Conservation (phyloP, 805 yeast genomes). For the Torulaspora delbrueckii region DNA sequence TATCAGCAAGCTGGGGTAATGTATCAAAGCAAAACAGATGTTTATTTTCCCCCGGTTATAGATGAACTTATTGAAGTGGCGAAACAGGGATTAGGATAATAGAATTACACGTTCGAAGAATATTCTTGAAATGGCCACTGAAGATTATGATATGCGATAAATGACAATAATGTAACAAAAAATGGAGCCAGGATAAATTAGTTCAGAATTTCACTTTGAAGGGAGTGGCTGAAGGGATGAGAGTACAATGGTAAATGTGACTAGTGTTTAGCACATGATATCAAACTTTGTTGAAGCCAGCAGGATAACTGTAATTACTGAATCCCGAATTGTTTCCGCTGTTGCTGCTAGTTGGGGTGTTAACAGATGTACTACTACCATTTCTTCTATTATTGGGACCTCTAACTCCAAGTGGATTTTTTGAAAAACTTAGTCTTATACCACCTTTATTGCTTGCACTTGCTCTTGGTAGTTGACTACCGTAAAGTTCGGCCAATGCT, state of each 20-base stretch:
- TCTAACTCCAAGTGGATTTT: slow-evolving; percentile 95
- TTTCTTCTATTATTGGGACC: slow-evolving; percentile 53
- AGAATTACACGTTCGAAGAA: slow-evolving; percentile 8
- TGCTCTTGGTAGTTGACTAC: slow-evolving; percentile 81
- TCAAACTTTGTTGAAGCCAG: slow-evolving; percentile 16
- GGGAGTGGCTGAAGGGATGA: not conserved
- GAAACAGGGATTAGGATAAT: not conserved
- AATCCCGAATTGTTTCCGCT: slow-evolving; percentile 12
- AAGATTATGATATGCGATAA: slow-evolving; percentile 11
- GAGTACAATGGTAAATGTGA: not conserved
- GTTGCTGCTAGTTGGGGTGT: slow-evolving; percentile 7
- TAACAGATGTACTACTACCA: slow-evolving; percentile 26
- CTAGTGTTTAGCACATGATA: not conserved
- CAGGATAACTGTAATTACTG: slow-evolving; percentile 18
- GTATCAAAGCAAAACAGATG: not conserved
- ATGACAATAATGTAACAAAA: slow-evolving; percentile 10
- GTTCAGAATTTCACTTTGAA: not conserved
- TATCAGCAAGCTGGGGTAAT: slow-evolving; percentile 1
- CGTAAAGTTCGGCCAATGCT: slow-evolving; percentile 91
- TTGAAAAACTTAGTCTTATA: slow-evolving; percentile 86
- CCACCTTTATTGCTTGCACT: slow-evolving; percentile 71
- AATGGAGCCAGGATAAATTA: not conserved
- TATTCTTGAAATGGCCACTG: slow-evolving; percentile 6
- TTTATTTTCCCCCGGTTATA: not conserved
- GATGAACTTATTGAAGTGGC: not conserved